Evolutionary conservation across 805 yeast species (phyloP).

Genomic region (Dipodascopsis tothii): DNA sequence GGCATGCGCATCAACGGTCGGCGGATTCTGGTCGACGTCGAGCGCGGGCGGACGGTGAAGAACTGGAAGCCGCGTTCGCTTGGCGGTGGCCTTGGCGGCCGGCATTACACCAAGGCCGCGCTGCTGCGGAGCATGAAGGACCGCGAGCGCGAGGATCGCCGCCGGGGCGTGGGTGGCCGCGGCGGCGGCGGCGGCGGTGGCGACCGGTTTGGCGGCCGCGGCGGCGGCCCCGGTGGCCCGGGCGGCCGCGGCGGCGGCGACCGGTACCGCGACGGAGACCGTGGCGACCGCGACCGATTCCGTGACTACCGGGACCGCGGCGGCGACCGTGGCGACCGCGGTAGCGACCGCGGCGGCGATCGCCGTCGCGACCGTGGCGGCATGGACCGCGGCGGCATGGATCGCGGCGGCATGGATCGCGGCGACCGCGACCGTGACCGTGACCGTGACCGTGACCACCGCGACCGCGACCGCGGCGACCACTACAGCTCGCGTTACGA

Average conservation of each 20-base stretch:
- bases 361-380: slow-evolving; percentile 6
- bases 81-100: slow-evolving; percentile 92
- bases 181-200: slow-evolving; percentile 7
- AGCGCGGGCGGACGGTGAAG: slow-evolving; percentile 34
- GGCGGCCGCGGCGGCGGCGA: slow-evolving; percentile 23
- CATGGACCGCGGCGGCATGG: slow-evolving; percentile 10
- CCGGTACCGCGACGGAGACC: slow-evolving; percentile 10
- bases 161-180: slow-evolving; percentile 2
- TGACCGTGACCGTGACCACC: slow-evolving; percentile 4
- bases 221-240: slow-evolving; percentile 28
- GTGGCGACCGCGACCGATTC: slow-evolving; percentile 12
- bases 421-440: slow-evolving; percentile 8
- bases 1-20: slow-evolving; percentile 47
- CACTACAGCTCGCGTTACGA: no score
- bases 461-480: slow-evolving; percentile 15
- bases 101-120: slow-evolving; percentile 46
- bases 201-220: slow-evolving; percentile 4
- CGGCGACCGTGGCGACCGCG: slow-evolving; percentile 4
- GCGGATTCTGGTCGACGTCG: slow-evolving; percentile 39
- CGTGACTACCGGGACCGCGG: slow-evolving; percentile 15
- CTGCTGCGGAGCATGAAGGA: slow-evolving; percentile 17
- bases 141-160: slow-evolving; percentile 13
- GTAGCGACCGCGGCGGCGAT: no score
- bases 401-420: slow-evolving; percentile 13
- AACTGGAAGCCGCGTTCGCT: slow-evolving; percentile 40